phyloP scores from a whole-genome alignment of 257 asterid species.

The Penstemon davidsonii region DNA sequence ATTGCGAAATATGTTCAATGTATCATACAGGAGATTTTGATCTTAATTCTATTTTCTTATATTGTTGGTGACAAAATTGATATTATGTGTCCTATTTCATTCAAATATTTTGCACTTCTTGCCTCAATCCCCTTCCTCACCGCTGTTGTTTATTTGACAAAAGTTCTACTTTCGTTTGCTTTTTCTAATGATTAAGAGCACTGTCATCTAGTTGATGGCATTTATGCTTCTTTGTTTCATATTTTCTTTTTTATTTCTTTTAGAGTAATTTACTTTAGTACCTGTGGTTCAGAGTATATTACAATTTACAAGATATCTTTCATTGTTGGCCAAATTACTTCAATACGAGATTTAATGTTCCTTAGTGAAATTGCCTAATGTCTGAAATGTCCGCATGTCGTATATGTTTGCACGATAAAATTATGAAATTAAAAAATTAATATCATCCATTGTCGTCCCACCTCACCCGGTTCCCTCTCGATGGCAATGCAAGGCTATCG shows the following conservation, averaged over 20 bases:
- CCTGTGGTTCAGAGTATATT: background rate
- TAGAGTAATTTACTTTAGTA: constrained; percentile 12
- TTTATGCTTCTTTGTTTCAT: background rate
- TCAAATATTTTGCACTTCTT: constrained; percentile 15
- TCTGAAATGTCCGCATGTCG: no score
- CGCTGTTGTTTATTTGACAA: constrained; percentile 6
- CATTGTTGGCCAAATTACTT: no score
- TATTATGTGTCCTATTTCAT: background rate
- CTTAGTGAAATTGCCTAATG: no score
- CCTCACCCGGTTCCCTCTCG: no score
- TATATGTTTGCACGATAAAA: no score
- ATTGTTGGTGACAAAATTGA: background rate
- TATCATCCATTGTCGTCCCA: no score
- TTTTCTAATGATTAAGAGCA: background rate
- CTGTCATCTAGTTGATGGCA: background rate
- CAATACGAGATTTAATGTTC: no score
- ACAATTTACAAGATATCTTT: constrained; percentile 14
- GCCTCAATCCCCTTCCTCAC: constrained; percentile 19
- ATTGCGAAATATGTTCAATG: no score
- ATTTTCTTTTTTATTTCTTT: background rate
- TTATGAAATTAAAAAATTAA: no score
- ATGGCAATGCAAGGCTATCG: no score
- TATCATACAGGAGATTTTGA: no score
- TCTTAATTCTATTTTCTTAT: background rate
- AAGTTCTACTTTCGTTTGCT: background rate